A percentile compares a stretch with the other conserved stretches of the same genome.
phyloP scores from a whole-genome alignment of 371 early-diverging fungal species.

The Mortierella sp. region DNA sequence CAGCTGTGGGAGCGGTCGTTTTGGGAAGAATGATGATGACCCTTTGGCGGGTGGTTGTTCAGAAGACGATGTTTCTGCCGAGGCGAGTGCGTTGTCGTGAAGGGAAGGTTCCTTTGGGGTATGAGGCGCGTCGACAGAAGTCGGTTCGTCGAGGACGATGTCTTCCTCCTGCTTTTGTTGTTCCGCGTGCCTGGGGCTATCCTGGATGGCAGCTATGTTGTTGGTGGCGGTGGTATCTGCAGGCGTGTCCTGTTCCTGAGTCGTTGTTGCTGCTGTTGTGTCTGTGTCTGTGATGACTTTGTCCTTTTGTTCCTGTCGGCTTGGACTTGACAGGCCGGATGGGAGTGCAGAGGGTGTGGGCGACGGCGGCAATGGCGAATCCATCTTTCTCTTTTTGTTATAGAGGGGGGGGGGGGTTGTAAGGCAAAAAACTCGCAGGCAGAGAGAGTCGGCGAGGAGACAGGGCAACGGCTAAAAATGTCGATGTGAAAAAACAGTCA shows the following conservation, averaged over 20 bases:
- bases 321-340: no score
- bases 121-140: neutral
- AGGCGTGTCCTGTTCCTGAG: no score
- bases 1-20: slow-evolving; percentile 30
- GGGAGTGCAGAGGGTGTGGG: neutral
- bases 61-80: neutral
- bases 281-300: neutral
- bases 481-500: no score
- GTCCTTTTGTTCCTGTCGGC: no score
- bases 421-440: no score
- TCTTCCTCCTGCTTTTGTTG: neutral
- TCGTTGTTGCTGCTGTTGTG: neutral
- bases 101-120: neutral
- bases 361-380: no score
- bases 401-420: no score
- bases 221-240: neutral
- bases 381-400: no score
- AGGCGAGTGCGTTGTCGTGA: neutral
- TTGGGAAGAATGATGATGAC: slow-evolving; percentile 12
- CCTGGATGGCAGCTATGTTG: neutral
- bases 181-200: neutral
- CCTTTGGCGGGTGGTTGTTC: neutral
- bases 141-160: neutral
- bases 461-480: no score
- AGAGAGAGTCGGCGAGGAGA: neutral